These are phyloP conservation scores for Phoenix dactylifera DNA, from an alignment of 176 grass and related monocot genomes.

Conservation along the genomic window DNA sequence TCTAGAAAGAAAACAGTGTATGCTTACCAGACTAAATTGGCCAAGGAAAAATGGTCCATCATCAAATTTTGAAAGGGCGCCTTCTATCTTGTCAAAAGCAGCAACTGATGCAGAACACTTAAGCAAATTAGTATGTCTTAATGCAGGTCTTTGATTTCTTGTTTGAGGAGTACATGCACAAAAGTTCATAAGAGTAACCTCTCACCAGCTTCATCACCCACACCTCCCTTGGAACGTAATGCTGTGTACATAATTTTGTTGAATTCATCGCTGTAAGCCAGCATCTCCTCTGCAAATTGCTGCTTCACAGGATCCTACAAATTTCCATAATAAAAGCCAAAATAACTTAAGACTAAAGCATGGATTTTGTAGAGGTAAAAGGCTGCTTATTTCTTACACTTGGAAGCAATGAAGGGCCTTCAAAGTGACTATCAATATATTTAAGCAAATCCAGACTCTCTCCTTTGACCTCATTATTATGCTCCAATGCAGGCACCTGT, in stretches of 20 bases:
- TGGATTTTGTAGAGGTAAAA: too few species aligned
- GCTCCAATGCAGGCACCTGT: slow-evolving; percentile 76
- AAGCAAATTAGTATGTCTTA: slow-evolving; percentile 9
- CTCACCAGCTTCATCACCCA: slow-evolving; percentile 40
- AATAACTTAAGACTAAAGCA: background rate
- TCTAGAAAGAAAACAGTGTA: background rate
- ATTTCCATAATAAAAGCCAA: background rate
- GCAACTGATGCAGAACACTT: slow-evolving; percentile 25
- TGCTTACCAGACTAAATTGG: slow-evolving; percentile 54
- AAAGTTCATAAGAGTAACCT: background rate
- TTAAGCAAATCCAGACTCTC: slow-evolving; percentile 68
- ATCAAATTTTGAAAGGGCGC: slow-evolving; percentile 45
- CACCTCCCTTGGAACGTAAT: slow-evolving; percentile 21
- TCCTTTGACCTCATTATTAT: slow-evolving; percentile 48
- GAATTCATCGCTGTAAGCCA: slow-evolving; percentile 36
- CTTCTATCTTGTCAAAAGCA: slow-evolving; percentile 67
- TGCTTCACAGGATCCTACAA: slow-evolving; percentile 50
- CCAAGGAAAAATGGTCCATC: slow-evolving; percentile 76
- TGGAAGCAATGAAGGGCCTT: slow-evolving; percentile 50
- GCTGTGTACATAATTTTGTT: slow-evolving; percentile 26
- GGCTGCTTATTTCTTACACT: slow-evolving; percentile 26
- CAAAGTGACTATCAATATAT: slow-evolving; percentile 57
- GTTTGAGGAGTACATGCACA: background rate
- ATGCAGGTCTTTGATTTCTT: background rate
- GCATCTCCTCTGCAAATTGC: slow-evolving; percentile 55